Evolutionary conservation across 306 rosid species (phyloP).

Genomic region (Cicer pinnatifidum): DNA sequence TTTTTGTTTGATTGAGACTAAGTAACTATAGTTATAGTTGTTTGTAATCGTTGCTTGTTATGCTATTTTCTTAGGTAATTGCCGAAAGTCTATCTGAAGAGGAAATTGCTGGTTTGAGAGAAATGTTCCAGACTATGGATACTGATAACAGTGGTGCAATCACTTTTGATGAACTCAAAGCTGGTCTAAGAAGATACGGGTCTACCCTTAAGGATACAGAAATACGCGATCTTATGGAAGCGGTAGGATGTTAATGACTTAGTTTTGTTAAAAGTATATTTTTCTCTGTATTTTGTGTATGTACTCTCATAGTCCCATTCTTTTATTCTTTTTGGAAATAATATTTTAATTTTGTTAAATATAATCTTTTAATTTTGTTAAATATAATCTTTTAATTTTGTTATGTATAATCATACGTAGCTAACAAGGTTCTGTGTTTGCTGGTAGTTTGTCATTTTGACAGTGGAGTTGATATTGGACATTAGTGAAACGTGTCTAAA

Average conservation of each 20-base stretch:
- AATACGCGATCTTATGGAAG: constrained; percentile 96
- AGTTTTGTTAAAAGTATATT: constrained; percentile 20
- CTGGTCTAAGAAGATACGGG: constrained; percentile 94
- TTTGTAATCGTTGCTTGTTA: constrained; percentile 34
- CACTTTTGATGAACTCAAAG: constrained; percentile 96
- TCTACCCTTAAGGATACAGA: constrained; percentile 90
- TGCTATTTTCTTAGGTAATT: constrained; percentile 66
- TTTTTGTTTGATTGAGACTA: constrained; percentile 33
- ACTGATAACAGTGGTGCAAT: constrained; percentile 95
- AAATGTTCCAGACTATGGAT: constrained; percentile 92
- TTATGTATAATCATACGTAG: background rate
- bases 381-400: constrained; percentile 30
- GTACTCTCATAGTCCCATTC: constrained; percentile 8
- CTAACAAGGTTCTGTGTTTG: background rate
- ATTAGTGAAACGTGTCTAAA: constrained; percentile 13
- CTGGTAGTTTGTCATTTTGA: constrained; percentile 25
- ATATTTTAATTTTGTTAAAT: constrained; percentile 21
- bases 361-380: background rate
- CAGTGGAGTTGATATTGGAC: constrained; percentile 22
- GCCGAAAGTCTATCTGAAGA: constrained; percentile 98
- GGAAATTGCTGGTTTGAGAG: constrained; percentile 96
- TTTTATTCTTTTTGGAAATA: constrained; percentile 23
- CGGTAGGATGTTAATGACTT: constrained; percentile 56
- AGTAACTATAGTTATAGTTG: constrained; percentile 5
- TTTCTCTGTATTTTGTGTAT: constrained; percentile 18